Conservation (phyloP, 306 rosid species). For the Myrica gale region DNA sequence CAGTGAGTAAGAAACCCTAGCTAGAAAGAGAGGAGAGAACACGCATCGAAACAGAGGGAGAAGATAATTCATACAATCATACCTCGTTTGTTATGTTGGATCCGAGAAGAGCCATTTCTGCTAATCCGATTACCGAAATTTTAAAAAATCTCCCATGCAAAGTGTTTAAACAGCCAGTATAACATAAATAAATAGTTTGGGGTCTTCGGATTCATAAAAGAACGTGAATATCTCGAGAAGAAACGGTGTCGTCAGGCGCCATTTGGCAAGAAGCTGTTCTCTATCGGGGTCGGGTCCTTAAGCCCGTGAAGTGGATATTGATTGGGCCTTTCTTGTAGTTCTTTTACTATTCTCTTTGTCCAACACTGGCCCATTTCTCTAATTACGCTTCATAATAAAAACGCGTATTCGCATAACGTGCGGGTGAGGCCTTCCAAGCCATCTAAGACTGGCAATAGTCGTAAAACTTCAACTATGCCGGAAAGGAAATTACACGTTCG, state of each 20-base stretch:
- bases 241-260: not conserved
- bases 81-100: slow-evolving; percentile 72
- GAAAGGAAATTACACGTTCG: not conserved
- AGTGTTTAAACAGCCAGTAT: not conserved
- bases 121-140: not conserved
- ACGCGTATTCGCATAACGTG: not conserved
- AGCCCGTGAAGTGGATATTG: not conserved
- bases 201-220: not conserved
- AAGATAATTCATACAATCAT: slow-evolving; percentile 34
- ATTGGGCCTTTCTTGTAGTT: not conserved
- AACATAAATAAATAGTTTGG: not conserved
- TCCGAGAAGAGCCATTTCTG: slow-evolving; percentile 70
- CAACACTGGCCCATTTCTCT: not conserved
- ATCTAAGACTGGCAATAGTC: too few species aligned
- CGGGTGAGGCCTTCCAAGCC: too few species aligned
- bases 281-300: not conserved
- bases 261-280: not conserved
- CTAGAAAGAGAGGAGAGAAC: not conserved
- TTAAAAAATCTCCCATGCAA: not conserved
- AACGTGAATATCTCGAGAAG: not conserved
- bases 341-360: not conserved
- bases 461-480: too few species aligned
- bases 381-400: too few species aligned
- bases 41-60: slow-evolving; percentile 11
- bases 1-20: slow-evolving; percentile 19